A percentile compares a stretch with the other conserved stretches of the same genome.
These are phyloP conservation scores for Acacia confusa DNA, from an alignment of 306 rosid species.

Conservation along the genomic window DNA sequence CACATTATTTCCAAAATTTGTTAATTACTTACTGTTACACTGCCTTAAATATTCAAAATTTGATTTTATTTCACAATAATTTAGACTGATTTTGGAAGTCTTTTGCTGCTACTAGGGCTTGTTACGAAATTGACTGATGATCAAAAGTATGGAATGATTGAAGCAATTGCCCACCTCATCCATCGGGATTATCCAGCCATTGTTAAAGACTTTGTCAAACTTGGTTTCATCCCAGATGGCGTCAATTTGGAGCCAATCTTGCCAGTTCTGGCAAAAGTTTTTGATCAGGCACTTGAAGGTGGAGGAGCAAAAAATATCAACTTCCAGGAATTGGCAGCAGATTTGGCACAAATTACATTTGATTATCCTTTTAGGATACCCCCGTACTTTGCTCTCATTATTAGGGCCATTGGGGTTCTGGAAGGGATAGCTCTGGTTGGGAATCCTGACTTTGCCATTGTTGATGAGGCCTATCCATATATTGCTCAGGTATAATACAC, in stretches of 20 bases:
- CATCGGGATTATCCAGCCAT: conserved; percentile 95
- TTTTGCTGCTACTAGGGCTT: conserved; percentile 66
- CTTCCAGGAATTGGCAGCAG: conserved; percentile 97
- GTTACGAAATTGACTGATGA: conserved; percentile 97
- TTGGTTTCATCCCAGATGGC: conserved; percentile 89
- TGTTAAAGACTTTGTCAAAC: conserved; percentile 92
- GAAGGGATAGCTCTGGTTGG: conserved; percentile 99
- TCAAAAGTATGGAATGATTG: conserved; percentile 98
- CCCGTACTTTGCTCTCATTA: conserved; percentile 96
- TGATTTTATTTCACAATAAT: conserved; percentile 23
- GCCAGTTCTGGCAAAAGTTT: conserved; percentile 96
- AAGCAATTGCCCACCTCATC: conserved; percentile 96
- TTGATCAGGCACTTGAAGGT: conserved; percentile 98
- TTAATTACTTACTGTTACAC: not conserved
- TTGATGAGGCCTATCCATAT: conserved; percentile 98
- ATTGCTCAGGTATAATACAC: conserved; percentile 80
- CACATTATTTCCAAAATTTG: conserved; percentile 11
- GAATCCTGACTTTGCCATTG: conserved; percentile 95
- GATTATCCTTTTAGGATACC: conserved; percentile 99
- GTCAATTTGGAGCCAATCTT: conserved; percentile 94
- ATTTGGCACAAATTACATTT: conserved; percentile 96
- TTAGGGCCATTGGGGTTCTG: conserved; percentile 94
- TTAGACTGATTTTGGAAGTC: conserved; percentile 25
- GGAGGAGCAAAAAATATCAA: conserved; percentile 98
- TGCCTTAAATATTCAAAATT: conserved; percentile 6